Evolutionary conservation across 257 asterid species (phyloP).

Genomic region (Coffea eugenioides): DNA sequence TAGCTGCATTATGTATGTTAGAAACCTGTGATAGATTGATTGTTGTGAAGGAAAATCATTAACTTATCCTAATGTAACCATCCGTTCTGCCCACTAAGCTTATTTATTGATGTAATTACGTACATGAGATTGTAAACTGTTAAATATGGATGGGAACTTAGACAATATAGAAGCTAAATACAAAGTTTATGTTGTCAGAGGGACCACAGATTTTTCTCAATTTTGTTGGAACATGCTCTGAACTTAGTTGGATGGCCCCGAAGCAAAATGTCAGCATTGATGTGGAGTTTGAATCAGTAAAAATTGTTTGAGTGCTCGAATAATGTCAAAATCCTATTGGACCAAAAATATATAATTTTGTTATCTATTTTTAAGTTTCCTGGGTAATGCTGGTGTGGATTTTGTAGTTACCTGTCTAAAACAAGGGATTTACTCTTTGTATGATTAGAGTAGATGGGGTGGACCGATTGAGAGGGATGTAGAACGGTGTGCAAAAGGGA

Average conservation of each 20-base stretch:
- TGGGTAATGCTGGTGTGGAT: background rate
- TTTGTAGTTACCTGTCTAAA: background rate
- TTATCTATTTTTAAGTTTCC: background rate
- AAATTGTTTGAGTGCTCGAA: background rate
- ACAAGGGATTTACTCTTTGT: background rate
- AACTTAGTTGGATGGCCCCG: background rate
- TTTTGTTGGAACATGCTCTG: background rate
- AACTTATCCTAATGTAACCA: no score
- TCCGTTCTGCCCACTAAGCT: no score
- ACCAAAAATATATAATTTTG: background rate
- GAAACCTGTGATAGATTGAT: background rate
- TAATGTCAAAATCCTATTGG: background rate
- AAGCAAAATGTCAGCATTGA: background rate
- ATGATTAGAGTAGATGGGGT: constrained; percentile 3
- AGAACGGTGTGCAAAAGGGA: background rate
- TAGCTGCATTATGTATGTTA: no score
- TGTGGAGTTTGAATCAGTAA: background rate
- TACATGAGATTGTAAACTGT: background rate
- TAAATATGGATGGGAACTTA: background rate
- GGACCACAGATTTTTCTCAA: background rate
- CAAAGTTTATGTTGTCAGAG: background rate
- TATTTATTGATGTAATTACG: background rate
- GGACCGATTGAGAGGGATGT: constrained; percentile 15
- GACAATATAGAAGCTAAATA: no score
- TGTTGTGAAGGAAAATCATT: background rate